phyloP scores from a whole-genome alignment of 164 flowering plant genomes.

The Kingdonia uniflora region DNA sequence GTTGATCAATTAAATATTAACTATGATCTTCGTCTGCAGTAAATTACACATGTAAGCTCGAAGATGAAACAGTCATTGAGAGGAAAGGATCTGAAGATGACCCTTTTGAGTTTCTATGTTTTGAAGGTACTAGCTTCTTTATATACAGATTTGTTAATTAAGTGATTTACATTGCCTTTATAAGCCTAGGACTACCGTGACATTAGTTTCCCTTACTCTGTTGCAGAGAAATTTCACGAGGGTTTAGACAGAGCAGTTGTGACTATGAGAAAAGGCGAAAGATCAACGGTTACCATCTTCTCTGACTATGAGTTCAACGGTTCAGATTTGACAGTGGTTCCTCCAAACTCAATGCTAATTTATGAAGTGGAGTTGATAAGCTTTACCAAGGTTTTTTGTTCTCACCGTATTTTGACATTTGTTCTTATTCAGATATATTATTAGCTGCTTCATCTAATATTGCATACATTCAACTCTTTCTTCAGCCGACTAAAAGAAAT shows the following conservation, averaged over 20 bases:
- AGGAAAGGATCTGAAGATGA: slow-evolving; percentile 31
- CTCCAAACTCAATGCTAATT: slow-evolving; percentile 12
- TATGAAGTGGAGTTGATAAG: slow-evolving; percentile 39
- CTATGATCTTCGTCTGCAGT: slow-evolving; percentile 16
- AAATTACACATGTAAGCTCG: slow-evolving; percentile 22
- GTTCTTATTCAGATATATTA: background rate
- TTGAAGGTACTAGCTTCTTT: too few relatives aligned
- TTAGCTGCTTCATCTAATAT: too few relatives aligned
- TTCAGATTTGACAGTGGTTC: background rate
- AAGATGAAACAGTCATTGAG: slow-evolving; percentile 38
- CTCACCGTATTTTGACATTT: background rate
- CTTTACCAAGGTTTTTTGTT: slow-evolving; percentile 31
- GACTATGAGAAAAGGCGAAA: slow-evolving; percentile 51
- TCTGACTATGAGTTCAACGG: slow-evolving; percentile 11
- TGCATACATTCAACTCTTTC: too few relatives aligned
- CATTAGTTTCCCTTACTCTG: slow-evolving; percentile 1
- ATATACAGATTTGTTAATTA: too few relatives aligned
- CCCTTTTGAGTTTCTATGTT: slow-evolving; percentile 28
- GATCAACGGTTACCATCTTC: slow-evolving; percentile 21
- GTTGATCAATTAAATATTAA: background rate
- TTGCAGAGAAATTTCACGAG: slow-evolving; percentile 30
- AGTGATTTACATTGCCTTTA: background rate
- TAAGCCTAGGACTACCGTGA: background rate
- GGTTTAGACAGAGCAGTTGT: slow-evolving; percentile 40
- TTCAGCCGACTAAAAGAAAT: too few relatives aligned